Evolutionary conservation across 1,284 basidiomycete genomes (phyloP), one percentile per base, ranked within the genome.

Genomic region (Microbotryum lychnidis-dioicae): DNA sequence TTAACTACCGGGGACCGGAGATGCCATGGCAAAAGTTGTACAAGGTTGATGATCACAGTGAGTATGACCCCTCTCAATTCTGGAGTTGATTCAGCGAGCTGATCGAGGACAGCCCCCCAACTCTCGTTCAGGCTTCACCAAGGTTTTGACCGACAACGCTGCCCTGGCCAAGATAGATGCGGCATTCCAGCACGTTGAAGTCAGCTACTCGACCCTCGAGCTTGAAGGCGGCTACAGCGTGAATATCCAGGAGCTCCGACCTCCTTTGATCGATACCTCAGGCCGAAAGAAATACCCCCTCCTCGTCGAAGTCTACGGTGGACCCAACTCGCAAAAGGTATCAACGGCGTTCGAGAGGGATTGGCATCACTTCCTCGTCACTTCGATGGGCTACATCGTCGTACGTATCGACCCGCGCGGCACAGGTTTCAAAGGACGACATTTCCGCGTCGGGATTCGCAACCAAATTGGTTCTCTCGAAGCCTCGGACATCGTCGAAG

Each of bases 241-340:
- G 14, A 63, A 69, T 33, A 57, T 53, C 49, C 42, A 61, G 69
- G 93, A 97, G 77, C 83, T 94, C 67, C 83, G 91, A 18, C 94
- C 94, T 20, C 89, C 91, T 6, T 82, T 83, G 66, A 89, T 97
- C 83, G 94, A 98, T 72, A 84, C 88, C 67, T 86, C 87, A 10
- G 94, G 94, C 6, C 83, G 88, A 44, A 91, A 87, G 18, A 90
- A 91, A 73, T 97, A 98, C 73, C 89, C 94, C 0, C 90, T 97
- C 14, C 78, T 96, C 14, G 91, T 96, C 79, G 79, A 82, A 58
- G 87, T 94, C 82, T 91, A 75, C 70, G 93, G 93, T 53, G 94
- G 94, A 0, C 94, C 94, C 1, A 80, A 79, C 66, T 89, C 87
- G 51, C 94, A 96, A 73, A 77, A 80, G 68, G 87, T 92, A 23